A percentile compares a stretch with the other conserved stretches of the same genome.
phyloP scores from a whole-genome alignment of 108 stramenopile genomes.

The Skeletonema potamos region DNA sequence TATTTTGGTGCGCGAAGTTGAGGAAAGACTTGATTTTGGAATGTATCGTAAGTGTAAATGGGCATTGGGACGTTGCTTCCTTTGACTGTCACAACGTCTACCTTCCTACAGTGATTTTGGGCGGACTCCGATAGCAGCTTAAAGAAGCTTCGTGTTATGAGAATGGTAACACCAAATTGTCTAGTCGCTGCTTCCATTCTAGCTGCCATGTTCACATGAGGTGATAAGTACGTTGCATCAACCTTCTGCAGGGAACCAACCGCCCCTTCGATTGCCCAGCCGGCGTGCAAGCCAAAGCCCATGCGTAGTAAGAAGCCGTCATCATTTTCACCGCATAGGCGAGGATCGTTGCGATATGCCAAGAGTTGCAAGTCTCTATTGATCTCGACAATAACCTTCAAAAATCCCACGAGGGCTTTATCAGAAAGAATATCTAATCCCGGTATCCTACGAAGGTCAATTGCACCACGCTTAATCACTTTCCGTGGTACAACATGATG shows the following conservation, averaged over 20 bases:
- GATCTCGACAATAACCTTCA: slow-evolving; percentile 79
- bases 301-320: slow-evolving; percentile 48
- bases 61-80: slow-evolving; percentile 73
- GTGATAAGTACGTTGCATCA: slow-evolving; percentile 96
- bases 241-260: slow-evolving; percentile 92
- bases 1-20: slow-evolving; percentile 67
- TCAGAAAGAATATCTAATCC: slow-evolving; percentile 80
- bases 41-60: slow-evolving; percentile 78
- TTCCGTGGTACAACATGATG: neutral
- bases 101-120: slow-evolving; percentile 60
- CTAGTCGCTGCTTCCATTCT: slow-evolving; percentile 89
- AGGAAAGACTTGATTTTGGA: slow-evolving; percentile 75
- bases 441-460: slow-evolving; percentile 50
- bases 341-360: slow-evolving; percentile 62
- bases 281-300: slow-evolving; percentile 93
- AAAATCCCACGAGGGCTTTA: slow-evolving; percentile 80
- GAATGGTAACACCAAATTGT: slow-evolving; percentile 86
- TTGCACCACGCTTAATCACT: slow-evolving; percentile 5
- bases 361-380: slow-evolving; percentile 72
- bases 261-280: slow-evolving; percentile 96
- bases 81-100: slow-evolving; percentile 86
- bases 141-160: slow-evolving; percentile 52
- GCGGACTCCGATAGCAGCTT: slow-evolving; percentile 66
- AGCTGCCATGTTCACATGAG: slow-evolving; percentile 96
- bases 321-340: slow-evolving; percentile 30